These are phyloP conservation scores for Colletotrichum lupini DNA, from an alignment of 2,329 filamentous ascomycete genomes.

Conservation along the genomic window DNA sequence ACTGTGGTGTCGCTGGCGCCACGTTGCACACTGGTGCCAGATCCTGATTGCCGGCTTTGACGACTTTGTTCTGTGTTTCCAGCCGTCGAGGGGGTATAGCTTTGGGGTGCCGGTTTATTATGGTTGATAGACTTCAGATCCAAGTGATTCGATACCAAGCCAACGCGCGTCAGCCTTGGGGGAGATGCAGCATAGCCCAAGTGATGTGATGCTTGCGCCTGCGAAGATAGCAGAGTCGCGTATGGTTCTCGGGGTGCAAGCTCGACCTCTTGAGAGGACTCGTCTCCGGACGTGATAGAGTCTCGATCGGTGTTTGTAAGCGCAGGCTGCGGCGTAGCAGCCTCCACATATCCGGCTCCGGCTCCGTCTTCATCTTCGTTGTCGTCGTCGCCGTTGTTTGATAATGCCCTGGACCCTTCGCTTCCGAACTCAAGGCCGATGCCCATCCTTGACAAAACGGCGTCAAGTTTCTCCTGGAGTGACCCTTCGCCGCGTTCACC, in stretches of 20 bases:
- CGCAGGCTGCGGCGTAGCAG: not conserved
- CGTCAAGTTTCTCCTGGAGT: slow-evolving; percentile 77
- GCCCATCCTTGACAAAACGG: slow-evolving; percentile 74
- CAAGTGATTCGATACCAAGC: not conserved
- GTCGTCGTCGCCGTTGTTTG: slow-evolving; percentile 5
- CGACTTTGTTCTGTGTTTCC: slow-evolving; percentile 34
- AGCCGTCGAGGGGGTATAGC: slow-evolving; percentile 30
- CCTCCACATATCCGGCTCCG: not conserved
- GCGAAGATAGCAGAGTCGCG: not conserved
- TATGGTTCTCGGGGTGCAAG: not conserved
- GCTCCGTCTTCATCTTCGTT: not conserved
- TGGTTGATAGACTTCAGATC: not conserved
- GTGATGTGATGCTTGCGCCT: not conserved
- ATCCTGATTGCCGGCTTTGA: slow-evolving; percentile 46
- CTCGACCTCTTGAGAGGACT: slow-evolving; percentile 1
- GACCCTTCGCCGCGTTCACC: slow-evolving; percentile 67
- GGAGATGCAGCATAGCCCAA: not conserved
- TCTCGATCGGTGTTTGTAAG: not conserved
- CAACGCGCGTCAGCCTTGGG: slow-evolving; percentile 15
- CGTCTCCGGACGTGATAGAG: not conserved
- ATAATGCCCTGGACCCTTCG: slow-evolving; percentile 14
- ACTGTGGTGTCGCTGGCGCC: slow-evolving; percentile 42
- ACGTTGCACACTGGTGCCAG: slow-evolving; percentile 31
- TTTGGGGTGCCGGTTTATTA: not conserved
- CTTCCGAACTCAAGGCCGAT: slow-evolving; percentile 74